Conservation (phyloP, 108 stramenopile genomes). For the Skeletonema menzelii region DNA sequence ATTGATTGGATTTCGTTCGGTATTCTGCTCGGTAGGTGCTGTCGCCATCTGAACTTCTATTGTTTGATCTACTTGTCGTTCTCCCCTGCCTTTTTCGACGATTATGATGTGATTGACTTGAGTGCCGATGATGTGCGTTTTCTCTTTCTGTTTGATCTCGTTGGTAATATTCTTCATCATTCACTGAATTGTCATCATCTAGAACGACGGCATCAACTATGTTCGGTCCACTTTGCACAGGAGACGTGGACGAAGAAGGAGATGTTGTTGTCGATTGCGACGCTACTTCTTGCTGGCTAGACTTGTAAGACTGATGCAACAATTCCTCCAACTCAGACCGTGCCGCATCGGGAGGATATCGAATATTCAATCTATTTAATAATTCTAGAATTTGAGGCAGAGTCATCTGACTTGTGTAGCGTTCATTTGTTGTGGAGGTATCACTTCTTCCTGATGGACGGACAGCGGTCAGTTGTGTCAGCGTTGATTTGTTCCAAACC, state of each 20-base stretch:
- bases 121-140: neutral
- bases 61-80: neutral
- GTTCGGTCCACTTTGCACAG: neutral
- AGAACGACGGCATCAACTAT: conserved; percentile 27
- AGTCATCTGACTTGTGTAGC: neutral
- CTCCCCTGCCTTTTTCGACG: neutral
- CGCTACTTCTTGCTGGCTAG: neutral
- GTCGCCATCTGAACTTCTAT: neutral
- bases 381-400: conserved; percentile 18
- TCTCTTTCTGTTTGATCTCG: neutral
- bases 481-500: neutral
- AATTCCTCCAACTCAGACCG: conserved; percentile 23
- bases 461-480: neutral
- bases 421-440: neutral
- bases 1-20: neutral
- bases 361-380: conserved; percentile 14
- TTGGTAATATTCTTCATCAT: neutral
- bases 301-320: neutral
- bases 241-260: neutral
- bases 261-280: neutral
- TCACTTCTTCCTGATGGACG: neutral
- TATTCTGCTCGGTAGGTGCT: neutral
- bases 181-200: neutral
- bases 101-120: neutral
- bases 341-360: conserved; percentile 32